Base-by-base conservation (phyloP, 768 basidiomycete species). In the Leccinellum luteum region DNA sequence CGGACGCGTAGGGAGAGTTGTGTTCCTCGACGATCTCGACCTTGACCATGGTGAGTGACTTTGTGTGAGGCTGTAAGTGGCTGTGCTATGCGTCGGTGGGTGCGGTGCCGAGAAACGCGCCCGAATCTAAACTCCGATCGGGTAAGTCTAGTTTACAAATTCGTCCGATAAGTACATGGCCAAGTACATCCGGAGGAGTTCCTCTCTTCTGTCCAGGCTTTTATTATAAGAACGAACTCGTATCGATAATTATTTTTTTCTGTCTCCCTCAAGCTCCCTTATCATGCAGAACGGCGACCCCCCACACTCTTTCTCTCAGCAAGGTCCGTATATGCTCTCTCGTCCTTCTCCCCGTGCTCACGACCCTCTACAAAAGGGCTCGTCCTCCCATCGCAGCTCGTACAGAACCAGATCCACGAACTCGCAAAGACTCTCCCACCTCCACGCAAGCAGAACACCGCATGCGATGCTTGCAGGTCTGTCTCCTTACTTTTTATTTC, bases 361-460 rank as follows among this genome's bases (percentile, higher is more conserved):
- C 10, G 2, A 57, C 54, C 57, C 62, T 54, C 0, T 14, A 8
- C 25, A 28, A 47, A 68, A 87, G 87, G 81, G 64, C 81, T 87
- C 64, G 75, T 79, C 52, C 78, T 89, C 52, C 82, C 88, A 21
- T 83, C 80, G 8, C 83, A 81, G 58, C 80, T 85, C 47, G 81
- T 89, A 65, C 90, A 92, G 77, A 89, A 85, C 65, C 88, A 91
- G 73, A 87, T 90, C 54, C 87, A 90, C 66, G 89, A 92, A 66
- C 81, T 89, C 35, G 86, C 87, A 53, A 89, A 89, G 76, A 82
- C 86, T 1, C 80, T 90, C 0, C 88, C 91, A 1, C 89, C 90
- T n/a, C 89, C 91, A 6, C 78, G 93, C 56, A 93, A 92, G 71
- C 93, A 94, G 75, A 95, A 95, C 69, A 90, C 92, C 21, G 93